Percentiles rank a stretch among this genome's conserved stretches.
These are phyloP conservation scores for Fusarium udum DNA, from an alignment of 2,329 filamentous ascomycete genomes.

Conservation along the genomic window DNA sequence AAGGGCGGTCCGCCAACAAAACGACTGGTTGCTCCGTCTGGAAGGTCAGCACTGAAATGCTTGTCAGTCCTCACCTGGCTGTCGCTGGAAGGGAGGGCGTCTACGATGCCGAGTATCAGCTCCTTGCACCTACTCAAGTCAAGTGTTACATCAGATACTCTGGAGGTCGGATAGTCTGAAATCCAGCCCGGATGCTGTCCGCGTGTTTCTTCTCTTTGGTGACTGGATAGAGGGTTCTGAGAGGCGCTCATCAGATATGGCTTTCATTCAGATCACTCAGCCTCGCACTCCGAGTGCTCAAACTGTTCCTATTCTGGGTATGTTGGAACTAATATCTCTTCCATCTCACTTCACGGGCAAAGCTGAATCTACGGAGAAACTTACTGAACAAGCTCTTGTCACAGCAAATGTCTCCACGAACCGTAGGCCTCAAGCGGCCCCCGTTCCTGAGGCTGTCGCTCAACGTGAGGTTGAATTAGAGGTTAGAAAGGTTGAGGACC, in stretches of 20 bases:
- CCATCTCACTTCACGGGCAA: no score
- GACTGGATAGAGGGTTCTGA: constrained; percentile 32
- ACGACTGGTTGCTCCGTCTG: constrained; percentile 12
- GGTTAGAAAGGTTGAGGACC: not conserved
- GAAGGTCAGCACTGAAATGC: constrained; percentile 30
- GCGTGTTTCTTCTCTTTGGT: constrained; percentile 27
- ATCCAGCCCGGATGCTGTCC: not conserved
- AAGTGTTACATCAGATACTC: constrained; percentile 48
- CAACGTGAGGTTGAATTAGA: not conserved
- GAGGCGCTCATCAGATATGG: constrained; percentile 35
- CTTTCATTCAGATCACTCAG: constrained; percentile 38
- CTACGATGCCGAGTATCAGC: constrained; percentile 36
- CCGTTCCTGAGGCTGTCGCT: not conserved
- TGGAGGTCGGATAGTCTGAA: constrained; percentile 9
- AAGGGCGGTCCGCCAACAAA: constrained; percentile 23
- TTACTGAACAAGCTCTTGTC: no score
- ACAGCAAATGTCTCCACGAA: not conserved
- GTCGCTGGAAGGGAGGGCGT: constrained; percentile 30
- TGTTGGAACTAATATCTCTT: not conserved
- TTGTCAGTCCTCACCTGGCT: constrained; percentile 18
- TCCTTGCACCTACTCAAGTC: constrained; percentile 38
- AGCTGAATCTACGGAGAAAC: no score
- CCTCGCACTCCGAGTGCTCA: not conserved
- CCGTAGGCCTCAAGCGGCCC: not conserved
- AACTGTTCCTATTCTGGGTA: not conserved